phyloP scores from a whole-genome alignment of 2,329 filamentous ascomycete species.

The Colletotrichum tropicale region DNA sequence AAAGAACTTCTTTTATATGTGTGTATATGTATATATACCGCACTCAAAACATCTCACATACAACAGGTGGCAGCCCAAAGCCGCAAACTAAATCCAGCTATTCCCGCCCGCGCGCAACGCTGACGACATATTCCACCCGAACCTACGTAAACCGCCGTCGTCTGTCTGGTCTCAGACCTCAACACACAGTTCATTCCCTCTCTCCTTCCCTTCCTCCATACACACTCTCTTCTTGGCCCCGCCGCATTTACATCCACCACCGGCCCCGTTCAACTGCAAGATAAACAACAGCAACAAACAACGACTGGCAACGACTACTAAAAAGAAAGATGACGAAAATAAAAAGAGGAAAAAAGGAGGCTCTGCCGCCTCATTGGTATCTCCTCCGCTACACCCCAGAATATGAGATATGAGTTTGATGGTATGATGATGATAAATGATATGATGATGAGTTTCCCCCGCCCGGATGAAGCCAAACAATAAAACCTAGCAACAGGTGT shows the following conservation, averaged over 20 bases:
- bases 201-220: neutral
- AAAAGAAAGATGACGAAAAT: neutral
- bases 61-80: neutral
- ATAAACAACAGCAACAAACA: neutral
- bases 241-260: neutral
- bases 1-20: neutral
- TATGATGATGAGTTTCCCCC: neutral
- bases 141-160: neutral
- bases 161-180: neutral
- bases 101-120: neutral
- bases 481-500: neutral
- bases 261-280: neutral
- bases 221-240: neutral
- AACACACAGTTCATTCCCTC: neutral
- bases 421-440: neutral
- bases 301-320: neutral
- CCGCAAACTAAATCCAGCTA: neutral
- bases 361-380: conserved; percentile 8
- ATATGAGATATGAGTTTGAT: neutral
- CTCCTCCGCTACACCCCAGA: conserved; percentile 13
- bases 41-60: neutral
- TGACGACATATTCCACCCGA: neutral
- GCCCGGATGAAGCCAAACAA: neutral
- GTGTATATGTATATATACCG: neutral
- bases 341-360: neutral